These are phyloP conservation scores for Aureobasidium mangrovei DNA, from an alignment of 2,329 filamentous ascomycete species.

Conservation along the genomic window DNA sequence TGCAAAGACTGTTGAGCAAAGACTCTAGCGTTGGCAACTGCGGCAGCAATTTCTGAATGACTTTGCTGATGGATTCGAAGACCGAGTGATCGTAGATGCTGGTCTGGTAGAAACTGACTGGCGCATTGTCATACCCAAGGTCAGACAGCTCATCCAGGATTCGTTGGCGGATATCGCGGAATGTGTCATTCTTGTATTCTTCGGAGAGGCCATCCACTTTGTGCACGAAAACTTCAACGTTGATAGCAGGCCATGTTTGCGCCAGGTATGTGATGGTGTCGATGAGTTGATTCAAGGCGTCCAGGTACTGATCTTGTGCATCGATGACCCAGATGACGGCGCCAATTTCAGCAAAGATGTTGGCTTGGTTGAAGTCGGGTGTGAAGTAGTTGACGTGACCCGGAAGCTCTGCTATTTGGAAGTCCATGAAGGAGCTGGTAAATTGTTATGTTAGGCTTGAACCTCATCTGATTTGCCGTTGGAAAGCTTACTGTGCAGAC, in stretches of 20 bases:
- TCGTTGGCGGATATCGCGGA: slow-evolving; percentile 90
- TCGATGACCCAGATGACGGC: slow-evolving; percentile 98
- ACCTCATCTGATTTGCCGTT: background rate
- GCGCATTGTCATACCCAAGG: slow-evolving; percentile 84
- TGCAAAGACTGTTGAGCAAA: slow-evolving; percentile 86
- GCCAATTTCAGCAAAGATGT: slow-evolving; percentile 88
- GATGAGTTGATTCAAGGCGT: slow-evolving; percentile 80
- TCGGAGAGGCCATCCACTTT: slow-evolving; percentile 97
- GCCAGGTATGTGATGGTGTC: slow-evolving; percentile 83
- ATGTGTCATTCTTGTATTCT: slow-evolving; percentile 92
- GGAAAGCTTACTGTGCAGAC: slow-evolving; percentile 69
- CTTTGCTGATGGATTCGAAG: slow-evolving; percentile 96
- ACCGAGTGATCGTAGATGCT: slow-evolving; percentile 98
- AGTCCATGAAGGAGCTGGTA: slow-evolving; percentile 91
- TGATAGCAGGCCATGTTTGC: slow-evolving; percentile 82
- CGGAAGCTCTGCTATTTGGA: slow-evolving; percentile 96
- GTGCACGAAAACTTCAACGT: slow-evolving; percentile 97
- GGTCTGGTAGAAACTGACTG: slow-evolving; percentile 90
- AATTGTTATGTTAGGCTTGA: background rate
- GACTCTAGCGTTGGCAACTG: slow-evolving; percentile 88
- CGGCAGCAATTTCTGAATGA: slow-evolving; percentile 95
- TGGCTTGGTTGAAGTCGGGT: slow-evolving; percentile 79
- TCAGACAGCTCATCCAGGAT: slow-evolving; percentile 95
- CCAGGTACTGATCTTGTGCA: slow-evolving; percentile 94
- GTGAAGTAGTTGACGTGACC: slow-evolving; percentile 91